phyloP scores from a whole-genome alignment of 2,329 filamentous ascomycete genomes.

The Beauveria rudraprayagi region DNA sequence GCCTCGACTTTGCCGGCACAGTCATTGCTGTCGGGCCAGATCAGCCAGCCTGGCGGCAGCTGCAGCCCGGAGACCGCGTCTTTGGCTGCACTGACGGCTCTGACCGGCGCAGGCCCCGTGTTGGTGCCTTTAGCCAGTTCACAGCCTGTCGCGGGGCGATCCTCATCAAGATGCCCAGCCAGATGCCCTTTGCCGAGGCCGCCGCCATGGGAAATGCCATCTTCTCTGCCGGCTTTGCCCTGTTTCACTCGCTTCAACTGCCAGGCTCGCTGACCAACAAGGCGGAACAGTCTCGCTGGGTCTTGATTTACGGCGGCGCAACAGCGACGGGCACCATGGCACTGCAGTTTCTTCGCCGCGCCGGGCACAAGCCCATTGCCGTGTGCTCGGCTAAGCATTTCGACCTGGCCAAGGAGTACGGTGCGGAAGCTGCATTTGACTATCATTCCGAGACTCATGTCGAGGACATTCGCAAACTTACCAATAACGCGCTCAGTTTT shows the following conservation, averaged over 20 bases:
- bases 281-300: slow-evolving; percentile 12
- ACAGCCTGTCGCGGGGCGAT: slow-evolving; percentile 14
- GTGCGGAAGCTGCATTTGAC: slow-evolving; percentile 33
- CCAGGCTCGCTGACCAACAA: slow-evolving; percentile 15
- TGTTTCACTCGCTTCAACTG: slow-evolving; percentile 22
- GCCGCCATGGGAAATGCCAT: slow-evolving; percentile 19
- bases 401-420: slow-evolving; percentile 26
- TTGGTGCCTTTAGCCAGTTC: slow-evolving; percentile 24
- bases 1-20: slow-evolving; percentile 27
- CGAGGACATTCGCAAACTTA: slow-evolving; percentile 27
- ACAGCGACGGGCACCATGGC: slow-evolving; percentile 35
- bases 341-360: slow-evolving; percentile 25
- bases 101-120: slow-evolving; percentile 12
- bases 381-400: slow-evolving; percentile 22
- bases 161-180: slow-evolving; percentile 19
- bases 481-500: slow-evolving; percentile 26
- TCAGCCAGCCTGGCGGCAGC: background rate
- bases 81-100: slow-evolving; percentile 17
- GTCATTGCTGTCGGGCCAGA: slow-evolving; percentile 19
- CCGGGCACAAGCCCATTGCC: slow-evolving; percentile 11
- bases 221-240: slow-evolving; percentile 21
- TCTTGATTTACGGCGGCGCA: slow-evolving; percentile 38
- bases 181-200: slow-evolving; percentile 17
- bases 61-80: slow-evolving; percentile 19
- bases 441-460: slow-evolving; percentile 18